Conservation (phyloP, 495 filamentous ascomycete genomes). For the Aspergillus kassunensis region DNA sequence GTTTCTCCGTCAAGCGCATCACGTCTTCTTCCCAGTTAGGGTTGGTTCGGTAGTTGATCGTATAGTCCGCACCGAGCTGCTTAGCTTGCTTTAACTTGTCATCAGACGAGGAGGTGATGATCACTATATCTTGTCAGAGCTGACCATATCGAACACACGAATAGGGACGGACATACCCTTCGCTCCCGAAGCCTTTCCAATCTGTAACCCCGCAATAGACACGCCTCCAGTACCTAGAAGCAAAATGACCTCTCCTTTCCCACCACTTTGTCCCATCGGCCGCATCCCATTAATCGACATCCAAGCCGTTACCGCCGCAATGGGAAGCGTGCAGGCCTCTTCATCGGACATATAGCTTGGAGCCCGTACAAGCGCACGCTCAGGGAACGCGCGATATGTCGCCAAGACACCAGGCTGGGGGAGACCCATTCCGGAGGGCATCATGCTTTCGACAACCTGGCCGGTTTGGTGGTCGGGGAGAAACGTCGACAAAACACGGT, state of each 20-base stretch:
- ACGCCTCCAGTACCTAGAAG: conserved; percentile 81
- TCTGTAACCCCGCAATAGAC: conserved; percentile 70
- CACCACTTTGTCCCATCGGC: conserved; percentile 53
- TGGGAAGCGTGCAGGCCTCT: conserved; percentile 64
- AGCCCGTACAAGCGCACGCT: conserved; percentile 59
- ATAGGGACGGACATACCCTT: conserved; percentile 32
- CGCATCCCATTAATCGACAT: conserved; percentile 71
- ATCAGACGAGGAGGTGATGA: conserved; percentile 71
- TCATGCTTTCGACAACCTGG: conserved; percentile 42
- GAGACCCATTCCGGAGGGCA: conserved; percentile 60
- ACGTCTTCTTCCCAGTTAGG: conserved; percentile 67
- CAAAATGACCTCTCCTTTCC: conserved; percentile 62
- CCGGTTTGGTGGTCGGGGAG: conserved; percentile 69
- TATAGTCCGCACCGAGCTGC: conserved; percentile 50
- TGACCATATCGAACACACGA: neutral
- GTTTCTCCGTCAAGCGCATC: conserved; percentile 52
- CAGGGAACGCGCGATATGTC: conserved; percentile 64
- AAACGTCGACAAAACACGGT: conserved; percentile 72
- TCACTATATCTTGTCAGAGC: conserved; percentile 34
- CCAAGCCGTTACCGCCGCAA: conserved; percentile 75
- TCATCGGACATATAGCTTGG: conserved; percentile 58
- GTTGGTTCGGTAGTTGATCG: conserved; percentile 67
- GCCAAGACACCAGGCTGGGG: conserved; percentile 63
- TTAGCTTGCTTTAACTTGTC: conserved; percentile 62
- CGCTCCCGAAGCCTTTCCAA: conserved; percentile 76